A percentile compares a stretch with the other conserved stretches of the same genome.
phyloP scores from a whole-genome alignment of 306 rosid genomes.

The Prunus mira region DNA sequence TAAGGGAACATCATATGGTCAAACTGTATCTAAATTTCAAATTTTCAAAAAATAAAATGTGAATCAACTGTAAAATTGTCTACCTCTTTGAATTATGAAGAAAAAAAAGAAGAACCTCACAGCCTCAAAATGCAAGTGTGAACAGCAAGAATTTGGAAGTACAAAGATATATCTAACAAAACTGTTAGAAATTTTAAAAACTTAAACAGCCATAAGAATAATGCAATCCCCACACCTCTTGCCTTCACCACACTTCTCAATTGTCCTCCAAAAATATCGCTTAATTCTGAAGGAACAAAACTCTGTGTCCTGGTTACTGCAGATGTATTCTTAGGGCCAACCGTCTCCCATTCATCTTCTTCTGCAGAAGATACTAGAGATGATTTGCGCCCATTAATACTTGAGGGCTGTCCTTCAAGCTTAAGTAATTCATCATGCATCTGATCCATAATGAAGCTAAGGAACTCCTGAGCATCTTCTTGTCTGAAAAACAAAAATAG shows the following conservation, averaged over 20 bases:
- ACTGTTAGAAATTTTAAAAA: background rate
- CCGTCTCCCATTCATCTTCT: constrained; percentile 98
- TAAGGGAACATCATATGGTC: background rate
- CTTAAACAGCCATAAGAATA: background rate
- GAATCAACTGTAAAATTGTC: background rate
- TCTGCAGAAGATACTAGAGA: constrained; percentile 76
- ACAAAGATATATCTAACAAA: background rate
- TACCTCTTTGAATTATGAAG: background rate
- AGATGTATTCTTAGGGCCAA: constrained; percentile 89
- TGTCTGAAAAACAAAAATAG: constrained; percentile 51
- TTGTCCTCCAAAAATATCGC: constrained; percentile 85
- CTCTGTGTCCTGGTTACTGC: constrained; percentile 94
- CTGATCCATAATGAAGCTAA: constrained; percentile 88
- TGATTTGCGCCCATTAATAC: constrained; percentile 46
- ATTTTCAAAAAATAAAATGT: background rate
- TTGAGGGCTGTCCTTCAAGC: constrained; percentile 60
- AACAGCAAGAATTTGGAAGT: background rate
- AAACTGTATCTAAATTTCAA: background rate
- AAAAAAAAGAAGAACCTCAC: background rate
- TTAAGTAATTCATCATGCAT: constrained; percentile 88
- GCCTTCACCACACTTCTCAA: constrained; percentile 79
- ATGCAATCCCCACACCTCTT: constrained; percentile 42
- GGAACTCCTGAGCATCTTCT: constrained; percentile 98
- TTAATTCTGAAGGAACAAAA: constrained; percentile 74
- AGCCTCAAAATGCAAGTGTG: background rate